Evolutionary conservation across 495 filamentous ascomycete species (phyloP).

Genomic region (Parathielavia appendiculata): DNA sequence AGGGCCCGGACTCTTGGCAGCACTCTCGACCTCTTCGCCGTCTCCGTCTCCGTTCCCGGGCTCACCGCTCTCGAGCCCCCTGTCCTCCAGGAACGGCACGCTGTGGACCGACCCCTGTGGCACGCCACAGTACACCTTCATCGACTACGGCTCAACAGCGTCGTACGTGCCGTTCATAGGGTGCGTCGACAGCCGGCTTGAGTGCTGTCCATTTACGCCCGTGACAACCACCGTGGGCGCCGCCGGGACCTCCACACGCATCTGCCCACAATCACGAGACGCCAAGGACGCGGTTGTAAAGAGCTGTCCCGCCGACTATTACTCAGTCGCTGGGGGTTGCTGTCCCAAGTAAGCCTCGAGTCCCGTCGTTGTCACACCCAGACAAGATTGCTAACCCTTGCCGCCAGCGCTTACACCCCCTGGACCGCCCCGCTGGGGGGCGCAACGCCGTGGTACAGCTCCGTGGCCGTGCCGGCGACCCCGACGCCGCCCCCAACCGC

Average conservation of each 20-base stretch:
- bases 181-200: conserved; percentile 18
- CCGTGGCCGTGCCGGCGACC: background rate
- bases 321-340: conserved; percentile 20
- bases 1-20: too few relatives aligned
- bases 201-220: conserved; percentile 26
- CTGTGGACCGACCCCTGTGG: conserved; percentile 18
- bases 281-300: conserved; percentile 9
- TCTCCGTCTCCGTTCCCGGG: background rate
- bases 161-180: conserved; percentile 25
- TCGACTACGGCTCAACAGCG: conserved; percentile 16
- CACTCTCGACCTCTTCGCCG: too few relatives aligned
- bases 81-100: conserved; percentile 3
- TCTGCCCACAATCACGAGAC: conserved; percentile 14
- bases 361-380: background rate
- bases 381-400: background rate
- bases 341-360: conserved; percentile 22
- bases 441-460: conserved; percentile 23
- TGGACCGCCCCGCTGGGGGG: conserved; percentile 24
- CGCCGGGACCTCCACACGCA: background rate
- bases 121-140: conserved; percentile 17
- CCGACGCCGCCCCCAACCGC: conserved; percentile 2
- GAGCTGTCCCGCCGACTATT: conserved; percentile 23
- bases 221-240: background rate
- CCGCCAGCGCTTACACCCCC: conserved; percentile 16
- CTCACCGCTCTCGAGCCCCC: background rate